A percentile compares a stretch with the other conserved stretches of the same genome.
Conservation (phyloP, 495 filamentous ascomycete genomes). For the Staphylotrichum tortipilum region DNA sequence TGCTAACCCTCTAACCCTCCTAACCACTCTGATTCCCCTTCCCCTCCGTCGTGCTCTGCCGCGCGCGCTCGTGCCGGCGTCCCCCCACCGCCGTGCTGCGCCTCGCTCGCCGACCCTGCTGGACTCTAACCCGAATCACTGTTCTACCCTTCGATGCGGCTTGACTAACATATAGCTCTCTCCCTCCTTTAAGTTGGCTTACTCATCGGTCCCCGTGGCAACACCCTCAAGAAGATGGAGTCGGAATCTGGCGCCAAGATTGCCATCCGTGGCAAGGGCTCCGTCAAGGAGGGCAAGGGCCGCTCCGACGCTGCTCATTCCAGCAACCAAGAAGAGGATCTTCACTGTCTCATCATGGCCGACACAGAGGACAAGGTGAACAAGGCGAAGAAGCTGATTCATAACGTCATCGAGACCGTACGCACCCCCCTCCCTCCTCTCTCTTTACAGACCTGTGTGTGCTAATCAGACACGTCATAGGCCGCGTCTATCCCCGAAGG, state of each 20-base stretch:
- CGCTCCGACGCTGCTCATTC: constrained; percentile 96
- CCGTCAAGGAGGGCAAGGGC: constrained; percentile 98
- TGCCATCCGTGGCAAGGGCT: constrained; percentile 97
- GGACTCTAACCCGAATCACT: constrained; percentile 32
- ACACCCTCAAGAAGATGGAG: constrained; percentile 99
- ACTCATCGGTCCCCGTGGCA: constrained; percentile 99
- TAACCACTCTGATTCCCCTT: constrained; percentile 48
- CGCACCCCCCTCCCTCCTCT: constrained; percentile 27
- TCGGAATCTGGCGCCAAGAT: constrained; percentile 94
- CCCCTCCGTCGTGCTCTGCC: constrained; percentile 27
- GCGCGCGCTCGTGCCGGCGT: constrained; percentile 22
- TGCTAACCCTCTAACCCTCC: constrained; percentile 93
- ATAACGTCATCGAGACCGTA: constrained; percentile 97
- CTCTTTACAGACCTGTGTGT: background rate
- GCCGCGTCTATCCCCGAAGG: constrained; percentile 97
- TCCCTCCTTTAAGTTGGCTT: constrained; percentile 94
- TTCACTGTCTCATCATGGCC: constrained; percentile 98
- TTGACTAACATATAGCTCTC: constrained; percentile 91
- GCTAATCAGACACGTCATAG: constrained; percentile 35
- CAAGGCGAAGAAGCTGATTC: constrained; percentile 93
- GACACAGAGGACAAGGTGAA: constrained; percentile 98
- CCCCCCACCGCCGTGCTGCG: constrained; percentile 20
- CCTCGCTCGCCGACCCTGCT: constrained; percentile 21
- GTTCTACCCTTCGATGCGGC: constrained; percentile 35
- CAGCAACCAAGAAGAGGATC: constrained; percentile 98